Conservation (phyloP, 1,284 basidiomycete genomes). For the Chalciporus piperatoides region DNA sequence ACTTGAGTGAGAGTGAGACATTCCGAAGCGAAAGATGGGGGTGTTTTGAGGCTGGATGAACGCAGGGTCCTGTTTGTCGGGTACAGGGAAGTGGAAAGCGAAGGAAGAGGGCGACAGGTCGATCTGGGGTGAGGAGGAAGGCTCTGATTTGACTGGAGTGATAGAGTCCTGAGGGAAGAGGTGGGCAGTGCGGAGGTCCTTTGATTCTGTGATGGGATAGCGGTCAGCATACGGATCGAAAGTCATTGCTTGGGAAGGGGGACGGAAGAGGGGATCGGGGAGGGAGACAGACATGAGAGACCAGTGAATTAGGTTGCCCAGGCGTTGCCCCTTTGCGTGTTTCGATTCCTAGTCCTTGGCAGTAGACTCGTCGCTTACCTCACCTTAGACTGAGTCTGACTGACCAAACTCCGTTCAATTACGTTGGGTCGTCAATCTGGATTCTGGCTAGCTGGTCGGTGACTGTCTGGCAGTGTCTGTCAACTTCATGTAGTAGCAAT, state of each 20-base stretch:
- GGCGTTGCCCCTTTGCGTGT: slow-evolving; percentile 11
- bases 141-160: slow-evolving; percentile 31
- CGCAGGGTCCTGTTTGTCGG: not conserved
- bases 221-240: slow-evolving; percentile 22
- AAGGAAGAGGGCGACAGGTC: slow-evolving; percentile 25
- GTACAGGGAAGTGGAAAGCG: slow-evolving; percentile 10
- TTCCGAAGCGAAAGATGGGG: slow-evolving; percentile 26
- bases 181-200: not conserved
- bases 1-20: slow-evolving; percentile 18
- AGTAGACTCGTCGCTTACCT: slow-evolving; percentile 16
- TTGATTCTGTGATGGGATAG: slow-evolving; percentile 12
- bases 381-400: slow-evolving; percentile 1
- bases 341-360: not conserved
- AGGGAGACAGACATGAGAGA: not conserved
- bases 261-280: not conserved
- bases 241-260: slow-evolving; percentile 14
- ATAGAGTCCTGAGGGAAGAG: not conserved
- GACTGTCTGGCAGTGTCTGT: no score
- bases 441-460: no score
- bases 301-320: not conserved
- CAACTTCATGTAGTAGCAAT: not conserved
- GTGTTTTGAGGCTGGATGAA: not conserved
- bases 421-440: not conserved
- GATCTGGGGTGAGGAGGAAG: slow-evolving; percentile 23
- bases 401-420: slow-evolving; percentile 1